phyloP scores from a whole-genome alignment of 208 protist species.

The Leishmania turanica region DNA sequence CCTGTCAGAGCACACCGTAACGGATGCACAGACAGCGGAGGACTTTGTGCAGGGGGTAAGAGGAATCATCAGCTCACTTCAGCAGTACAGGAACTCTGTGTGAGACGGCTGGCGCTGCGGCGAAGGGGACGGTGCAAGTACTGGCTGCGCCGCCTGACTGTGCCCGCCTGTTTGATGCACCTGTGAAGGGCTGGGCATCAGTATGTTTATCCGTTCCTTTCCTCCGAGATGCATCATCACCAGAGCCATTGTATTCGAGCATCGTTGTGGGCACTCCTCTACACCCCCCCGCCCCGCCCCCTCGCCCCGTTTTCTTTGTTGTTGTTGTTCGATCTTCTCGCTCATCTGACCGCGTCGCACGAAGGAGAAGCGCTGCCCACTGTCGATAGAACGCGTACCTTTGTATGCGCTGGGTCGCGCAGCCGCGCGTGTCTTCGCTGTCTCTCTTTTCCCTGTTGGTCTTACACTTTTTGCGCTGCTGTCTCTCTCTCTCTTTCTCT shows the following conservation, averaged over 20 bases:
- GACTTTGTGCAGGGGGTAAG: conserved; percentile 25
- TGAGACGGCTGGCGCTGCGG: background rate
- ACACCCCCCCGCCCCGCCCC: too few relatives aligned
- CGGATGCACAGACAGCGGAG: conserved; percentile 26
- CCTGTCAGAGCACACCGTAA: conserved; percentile 23
- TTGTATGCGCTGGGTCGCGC: background rate
- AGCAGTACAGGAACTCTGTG: conserved; percentile 10
- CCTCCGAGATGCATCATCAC: background rate
- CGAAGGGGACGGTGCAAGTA: background rate
- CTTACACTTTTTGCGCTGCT: background rate
- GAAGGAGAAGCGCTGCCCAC: background rate
- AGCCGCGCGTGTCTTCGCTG: background rate
- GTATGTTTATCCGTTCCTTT: background rate
- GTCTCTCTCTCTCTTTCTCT: background rate
- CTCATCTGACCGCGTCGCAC: background rate
- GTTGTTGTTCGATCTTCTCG: background rate
- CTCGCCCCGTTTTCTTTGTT: background rate
- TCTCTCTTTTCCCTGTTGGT: background rate
- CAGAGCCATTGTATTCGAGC: background rate
- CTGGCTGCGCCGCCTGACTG: too few relatives aligned
- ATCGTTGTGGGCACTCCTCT: background rate
- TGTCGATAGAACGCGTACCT: background rate
- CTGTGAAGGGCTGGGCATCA: background rate
- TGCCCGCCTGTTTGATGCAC: background rate
- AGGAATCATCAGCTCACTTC: conserved; percentile 16